Percentiles rank a stretch among this genome's conserved stretches.
phyloP scores from a whole-genome alignment of 2,329 filamentous ascomycete species.

The Berkeleyomyces basicola region DNA sequence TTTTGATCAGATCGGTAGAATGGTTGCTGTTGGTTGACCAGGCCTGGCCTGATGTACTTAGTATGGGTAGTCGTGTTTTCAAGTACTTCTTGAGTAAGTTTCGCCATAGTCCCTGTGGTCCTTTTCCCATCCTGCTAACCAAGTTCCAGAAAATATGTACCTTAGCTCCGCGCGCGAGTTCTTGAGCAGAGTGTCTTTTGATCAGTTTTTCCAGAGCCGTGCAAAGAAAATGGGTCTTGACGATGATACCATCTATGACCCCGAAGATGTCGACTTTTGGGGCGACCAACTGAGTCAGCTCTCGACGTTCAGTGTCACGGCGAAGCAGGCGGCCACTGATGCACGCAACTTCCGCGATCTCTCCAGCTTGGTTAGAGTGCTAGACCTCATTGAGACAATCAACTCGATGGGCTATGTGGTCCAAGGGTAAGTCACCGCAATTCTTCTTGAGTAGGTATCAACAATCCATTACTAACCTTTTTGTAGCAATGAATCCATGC shows the following conservation, averaged over 20 bases:
- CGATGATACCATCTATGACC: constrained; percentile 21
- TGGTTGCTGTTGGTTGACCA: constrained; percentile 67
- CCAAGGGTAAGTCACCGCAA: constrained; percentile 29
- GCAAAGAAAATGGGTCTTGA: constrained; percentile 22
- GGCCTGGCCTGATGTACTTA: constrained; percentile 55
- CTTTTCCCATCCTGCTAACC: constrained; percentile 13
- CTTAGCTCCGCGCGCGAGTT: constrained; percentile 39
- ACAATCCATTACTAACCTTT: neutral
- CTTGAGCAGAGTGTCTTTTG: constrained; percentile 33
- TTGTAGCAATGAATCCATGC: constrained; percentile 21
- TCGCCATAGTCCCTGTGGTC: constrained; percentile 16
- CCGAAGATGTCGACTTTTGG: constrained; percentile 27
- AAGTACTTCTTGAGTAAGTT: constrained; percentile 68
- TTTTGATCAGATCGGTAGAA: constrained; percentile 62
- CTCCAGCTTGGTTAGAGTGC: constrained; percentile 46
- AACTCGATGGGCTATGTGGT: constrained; percentile 37
- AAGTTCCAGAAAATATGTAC: constrained; percentile 28
- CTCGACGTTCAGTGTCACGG: constrained; percentile 17
- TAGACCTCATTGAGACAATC: constrained; percentile 54
- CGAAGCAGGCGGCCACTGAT: constrained; percentile 31
- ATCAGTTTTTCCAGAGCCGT: constrained; percentile 27
- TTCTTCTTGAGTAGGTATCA: neutral
- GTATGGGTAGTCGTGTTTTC: constrained; percentile 55
- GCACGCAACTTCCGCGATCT: constrained; percentile 51
- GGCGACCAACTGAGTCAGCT: constrained; percentile 17